Conservation (phyloP, 805 yeast species). For the Ogataea angusta region DNA sequence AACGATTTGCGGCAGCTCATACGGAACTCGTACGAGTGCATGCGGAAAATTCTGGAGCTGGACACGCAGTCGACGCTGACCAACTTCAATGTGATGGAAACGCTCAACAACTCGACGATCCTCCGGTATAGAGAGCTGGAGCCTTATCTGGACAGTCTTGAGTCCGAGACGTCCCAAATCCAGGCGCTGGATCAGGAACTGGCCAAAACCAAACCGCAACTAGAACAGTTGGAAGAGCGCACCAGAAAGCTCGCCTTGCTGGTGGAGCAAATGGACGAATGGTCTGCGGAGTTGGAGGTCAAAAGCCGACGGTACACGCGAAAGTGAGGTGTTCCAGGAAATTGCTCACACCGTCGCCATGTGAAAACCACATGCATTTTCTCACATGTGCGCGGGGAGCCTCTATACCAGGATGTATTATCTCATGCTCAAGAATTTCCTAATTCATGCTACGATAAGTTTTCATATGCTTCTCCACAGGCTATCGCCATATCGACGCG, state of each 20-base stretch:
- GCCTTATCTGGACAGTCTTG: conserved; percentile 32
- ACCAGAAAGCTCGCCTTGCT: conserved; percentile 43
- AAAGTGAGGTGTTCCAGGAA: background rate
- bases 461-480: conserved; percentile 11
- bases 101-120: conserved; percentile 57
- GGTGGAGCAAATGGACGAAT: conserved; percentile 56
- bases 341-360: too few relatives aligned
- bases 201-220: conserved; percentile 8
- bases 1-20: conserved; percentile 27
- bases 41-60: conserved; percentile 33
- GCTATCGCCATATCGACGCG: conserved; percentile 6
- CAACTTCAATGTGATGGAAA: conserved; percentile 48
- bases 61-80: conserved; percentile 35
- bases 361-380: background rate
- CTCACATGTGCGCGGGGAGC: background rate
- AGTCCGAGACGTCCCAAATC: conserved; percentile 15
- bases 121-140: conserved; percentile 49
- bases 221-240: conserved; percentile 33
- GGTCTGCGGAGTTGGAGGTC: conserved; percentile 54
- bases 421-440: background rate
- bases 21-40: conserved; percentile 28
- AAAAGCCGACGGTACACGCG: conserved; percentile 29
- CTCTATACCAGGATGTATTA: background rate
- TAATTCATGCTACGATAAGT: background rate
- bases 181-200: conserved; percentile 9